phyloP scores from a whole-genome alignment of 371 early-diverging fungal species.

The Mucor velutinosus region DNA sequence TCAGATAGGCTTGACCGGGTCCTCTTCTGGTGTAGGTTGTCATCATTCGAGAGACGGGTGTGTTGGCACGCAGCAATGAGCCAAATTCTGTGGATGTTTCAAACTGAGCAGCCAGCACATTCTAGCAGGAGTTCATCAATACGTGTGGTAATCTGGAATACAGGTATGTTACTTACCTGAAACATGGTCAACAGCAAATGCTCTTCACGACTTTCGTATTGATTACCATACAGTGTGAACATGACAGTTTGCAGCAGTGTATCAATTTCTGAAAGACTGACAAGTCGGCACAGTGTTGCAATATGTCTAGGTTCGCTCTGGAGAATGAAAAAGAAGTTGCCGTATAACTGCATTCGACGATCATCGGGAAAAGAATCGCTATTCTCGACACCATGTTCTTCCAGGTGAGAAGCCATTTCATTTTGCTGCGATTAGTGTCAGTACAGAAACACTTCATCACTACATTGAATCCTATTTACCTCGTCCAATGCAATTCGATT shows the following conservation, averaged over 20 bases:
- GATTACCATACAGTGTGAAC: constrained; percentile 95
- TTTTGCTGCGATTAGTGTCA: constrained; percentile 58
- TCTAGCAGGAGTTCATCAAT: constrained; percentile 39
- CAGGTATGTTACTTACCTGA: constrained; percentile 61
- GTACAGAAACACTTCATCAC: background rate
- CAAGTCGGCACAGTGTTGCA: constrained; percentile 82
- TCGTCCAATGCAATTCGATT: constrained; percentile 92
- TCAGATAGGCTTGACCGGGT: constrained; percentile 92
- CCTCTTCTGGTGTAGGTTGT: constrained; percentile 94
- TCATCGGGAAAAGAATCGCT: constrained; percentile 79
- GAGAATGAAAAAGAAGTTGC: constrained; percentile 90
- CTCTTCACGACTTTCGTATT: constrained; percentile 95
- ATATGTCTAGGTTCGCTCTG: constrained; percentile 94
- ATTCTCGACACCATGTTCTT: constrained; percentile 73
- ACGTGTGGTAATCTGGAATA: background rate
- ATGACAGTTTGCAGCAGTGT: constrained; percentile 92
- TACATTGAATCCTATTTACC: constrained; percentile 33
- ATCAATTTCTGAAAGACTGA: constrained; percentile 91
- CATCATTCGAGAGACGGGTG: constrained; percentile 96
- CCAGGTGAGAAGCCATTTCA: constrained; percentile 76
- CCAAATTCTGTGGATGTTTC: constrained; percentile 89
- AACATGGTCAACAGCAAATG: constrained; percentile 94
- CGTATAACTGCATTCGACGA: constrained; percentile 84
- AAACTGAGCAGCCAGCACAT: constrained; percentile 89
- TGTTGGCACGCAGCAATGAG: constrained; percentile 90